Evolutionary conservation across 1,284 basidiomycete species (phyloP), one percentile per base, ranked within the genome.

Genomic region (Vanrija pseudolonga): DNA sequence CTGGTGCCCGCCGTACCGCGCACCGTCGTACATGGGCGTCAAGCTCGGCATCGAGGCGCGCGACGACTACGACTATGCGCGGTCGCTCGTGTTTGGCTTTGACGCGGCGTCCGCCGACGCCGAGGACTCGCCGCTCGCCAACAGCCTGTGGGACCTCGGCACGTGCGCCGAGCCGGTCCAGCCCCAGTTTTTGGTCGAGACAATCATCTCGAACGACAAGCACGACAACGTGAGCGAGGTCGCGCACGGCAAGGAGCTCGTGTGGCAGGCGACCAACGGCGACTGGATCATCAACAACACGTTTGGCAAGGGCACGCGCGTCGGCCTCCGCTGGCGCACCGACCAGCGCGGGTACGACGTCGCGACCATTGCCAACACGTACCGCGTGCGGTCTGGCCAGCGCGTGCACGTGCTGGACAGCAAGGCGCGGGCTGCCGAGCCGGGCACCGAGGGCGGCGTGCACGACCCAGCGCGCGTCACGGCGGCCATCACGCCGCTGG

Each of bases 321-420:
- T 85, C 2, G 84, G 84, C 55, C 85, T 93, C 19, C 84, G 89
- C 20, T 86, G 83, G 65, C 81, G 88, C 22, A 71, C 91, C 46
- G 90, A 93, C 65, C 86, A 87, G n/a, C 83, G 80, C 63, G 90
- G 90, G 4, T 94, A 90, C 66, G 89, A 93, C 64, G 82, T 94
- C 41, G 81, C 86, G 18, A 88, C 84, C 77, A 79, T 95, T 61
- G 91, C 32, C 8, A 15, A 90, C 0, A 89, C 87, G 50, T 85
- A 92, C 65, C 79, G 84, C 24, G 86, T 93, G 41, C 82, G 85
- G 47, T 81, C 84, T 0, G 90, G 90, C 1, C 89, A 94, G 65
- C 71, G 81, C 26, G 88, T 95, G 45, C 32, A 32, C 32, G 32
- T 32, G 12, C 32, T 32, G 11, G 32, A 32, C 32, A 15, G 7